Evolutionary conservation across 805 yeast genomes (phyloP).

Genomic region (Candida maesae): DNA sequence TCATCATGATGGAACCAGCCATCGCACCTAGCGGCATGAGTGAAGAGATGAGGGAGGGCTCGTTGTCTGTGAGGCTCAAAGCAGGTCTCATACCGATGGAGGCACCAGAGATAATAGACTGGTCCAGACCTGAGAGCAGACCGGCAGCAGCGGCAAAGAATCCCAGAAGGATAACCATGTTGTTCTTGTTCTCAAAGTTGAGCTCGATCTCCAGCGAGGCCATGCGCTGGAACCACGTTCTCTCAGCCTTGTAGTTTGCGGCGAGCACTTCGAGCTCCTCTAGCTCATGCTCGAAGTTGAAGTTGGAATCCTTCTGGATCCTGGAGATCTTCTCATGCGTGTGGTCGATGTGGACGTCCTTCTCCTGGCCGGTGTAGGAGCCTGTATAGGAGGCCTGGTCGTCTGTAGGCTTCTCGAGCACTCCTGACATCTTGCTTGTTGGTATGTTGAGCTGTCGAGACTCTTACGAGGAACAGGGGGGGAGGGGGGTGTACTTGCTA

Average conservation of each 20-base stretch:
- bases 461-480: too few species aligned
- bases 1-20: constrained; percentile 55
- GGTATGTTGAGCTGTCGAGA: too few species aligned
- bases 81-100: constrained; percentile 44
- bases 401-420: constrained; percentile 1
- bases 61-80: constrained; percentile 36
- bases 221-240: constrained; percentile 37
- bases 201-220: constrained; percentile 35
- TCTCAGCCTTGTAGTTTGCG: constrained; percentile 25
- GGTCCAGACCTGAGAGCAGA: constrained; percentile 62
- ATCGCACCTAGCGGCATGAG: constrained; percentile 71
- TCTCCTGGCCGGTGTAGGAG: constrained; percentile 3
- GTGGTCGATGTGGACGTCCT: constrained; percentile 12
- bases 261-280: constrained; percentile 32
- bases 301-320: constrained; percentile 22
- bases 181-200: constrained; percentile 40
- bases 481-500: too few species aligned
- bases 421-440: too few species aligned
- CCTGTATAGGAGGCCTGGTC: constrained; percentile 6
- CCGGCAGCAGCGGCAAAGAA: constrained; percentile 62
- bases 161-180: constrained; percentile 49
- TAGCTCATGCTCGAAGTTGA: constrained; percentile 37
- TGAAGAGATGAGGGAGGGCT: constrained; percentile 51
- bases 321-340: constrained; percentile 16
- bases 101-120: constrained; percentile 65